Evolutionary conservation across 306 rosid genomes (phyloP), one percentile per base, ranked within the genome.

Genomic region (Hippophae gyantsensis): DNA sequence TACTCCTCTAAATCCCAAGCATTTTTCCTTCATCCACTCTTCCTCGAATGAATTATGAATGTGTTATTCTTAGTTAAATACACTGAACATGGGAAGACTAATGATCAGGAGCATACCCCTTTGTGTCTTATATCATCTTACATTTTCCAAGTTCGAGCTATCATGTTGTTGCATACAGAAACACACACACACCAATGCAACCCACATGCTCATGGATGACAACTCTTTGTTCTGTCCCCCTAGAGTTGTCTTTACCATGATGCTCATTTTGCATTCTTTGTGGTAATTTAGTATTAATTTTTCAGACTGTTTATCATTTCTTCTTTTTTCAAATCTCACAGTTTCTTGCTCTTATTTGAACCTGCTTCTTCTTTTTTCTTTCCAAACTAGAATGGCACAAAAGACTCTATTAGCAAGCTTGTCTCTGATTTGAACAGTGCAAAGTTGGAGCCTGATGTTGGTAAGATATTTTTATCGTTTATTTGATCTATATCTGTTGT

Each of bases 371-470:
- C 44, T 53, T 12, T 49, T 64, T 41, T 58, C 38, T 50, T 0
- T 9, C 43, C 49, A 50, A 49, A 49, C n/a, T 78, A 93, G 99
- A 93, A 88, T 52, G 97, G 99, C 57, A 88, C 95, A 55, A 93
- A 86, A 72, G 97, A 93, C 61, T 84, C 94, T 38, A 83, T 88
- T 86, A 72, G 78, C 61, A 93, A 93, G 95, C 99, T 93, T 62
- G 71, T 93, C 56, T 47, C 95, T 26, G 99, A 93, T 80, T 80
- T 93, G 86, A 93, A 93, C 79, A 70, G 62, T 56, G 80, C 80
- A 12, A 86, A 80, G 56, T 77, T 93, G 86, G 99, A 93, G 84
- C 70, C 77, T 58, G 97, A 88, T 77, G 99, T 93, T 79, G 99
- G 99, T 93, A 75, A 79, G 96, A 72, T 48, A 48, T 10, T 64